Base-by-base conservation (phyloP, 2,329 filamentous ascomycete species). In the Lachnellula cervina region DNA sequence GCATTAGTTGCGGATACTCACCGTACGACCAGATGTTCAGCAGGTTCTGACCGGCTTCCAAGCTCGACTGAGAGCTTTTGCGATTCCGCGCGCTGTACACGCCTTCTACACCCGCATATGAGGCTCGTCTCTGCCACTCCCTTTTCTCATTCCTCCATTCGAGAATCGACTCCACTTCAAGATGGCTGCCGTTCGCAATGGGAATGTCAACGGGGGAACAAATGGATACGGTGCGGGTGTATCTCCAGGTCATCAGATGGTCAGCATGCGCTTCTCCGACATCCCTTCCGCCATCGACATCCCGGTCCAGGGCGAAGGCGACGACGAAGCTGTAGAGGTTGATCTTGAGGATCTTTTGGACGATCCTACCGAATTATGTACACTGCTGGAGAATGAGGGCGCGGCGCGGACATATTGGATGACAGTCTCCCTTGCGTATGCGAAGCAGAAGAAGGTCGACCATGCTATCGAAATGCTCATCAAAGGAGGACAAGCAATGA, bases 371-470 rank as follows among this genome's bases (percentile, higher is more conserved):
- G 94, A 99, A 75, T 81, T 99, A 5, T 99, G 94, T 72, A 94
- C 90, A 32, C 81, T 99, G 50, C 84, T 99, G 61, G 93, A 99
- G 75, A 96, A 94, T 68, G 95, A 99, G 72, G 86, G 87, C 68
- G 92, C 91, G 16, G 88, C 90, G 38, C 91, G 93, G 67, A 90
- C 87, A 51, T 95, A 95, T 65, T 99, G 95, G 95, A 93, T 99
- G 79, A 93, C 90, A n/a, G 94, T 97, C 63, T 89, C 95, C 43
- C 80, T 97, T 57, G 93, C 93, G 48, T 99, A 99, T 69, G 93
- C 94, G 42, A 99, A 97, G 76, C 90, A 96, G 75, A 86, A 87
- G 69, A 96, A 96, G 75, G 83, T 94, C 59, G 92, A 97, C 69
- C 89, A 94, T 74, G 83, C 84, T 56, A 87, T 87, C 65, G 84